These are phyloP conservation scores for Oryza punctata DNA, from an alignment of 176 grass and related monocot species.

Conservation along the genomic window DNA sequence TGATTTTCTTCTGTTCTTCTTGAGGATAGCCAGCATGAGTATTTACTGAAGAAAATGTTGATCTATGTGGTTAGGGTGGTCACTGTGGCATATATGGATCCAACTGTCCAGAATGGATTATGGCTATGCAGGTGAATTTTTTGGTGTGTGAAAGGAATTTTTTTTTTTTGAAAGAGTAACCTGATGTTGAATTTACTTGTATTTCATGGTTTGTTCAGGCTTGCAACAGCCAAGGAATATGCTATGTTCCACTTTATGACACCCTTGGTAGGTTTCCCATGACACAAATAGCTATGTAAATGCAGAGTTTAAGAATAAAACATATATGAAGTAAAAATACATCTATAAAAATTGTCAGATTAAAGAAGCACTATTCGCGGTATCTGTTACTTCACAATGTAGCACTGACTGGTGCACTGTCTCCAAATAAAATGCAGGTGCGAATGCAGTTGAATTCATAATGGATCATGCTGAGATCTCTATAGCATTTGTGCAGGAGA, in stretches of 20 bases:
- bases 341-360: not conserved
- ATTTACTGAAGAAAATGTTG: constrained; percentile 9
- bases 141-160: not conserved
- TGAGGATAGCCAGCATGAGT: not conserved
- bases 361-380: no score
- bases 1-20: not conserved
- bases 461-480: constrained; percentile 89
- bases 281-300: not conserved
- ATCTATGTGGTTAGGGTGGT: constrained; percentile 56
- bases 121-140: constrained; percentile 77
- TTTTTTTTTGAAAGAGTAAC: not conserved
- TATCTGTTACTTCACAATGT: not conserved
- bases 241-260: constrained; percentile 91
- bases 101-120: constrained; percentile 97
- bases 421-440: constrained; percentile 48
- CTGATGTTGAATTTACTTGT: not conserved
- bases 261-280: constrained; percentile 67
- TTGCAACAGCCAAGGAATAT: constrained; percentile 86
- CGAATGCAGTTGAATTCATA: constrained; percentile 96
- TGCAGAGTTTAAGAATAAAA: not conserved
- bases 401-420: not conserved
- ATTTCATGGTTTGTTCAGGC: constrained; percentile 54
- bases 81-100: constrained; percentile 95
- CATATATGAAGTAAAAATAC: not conserved
- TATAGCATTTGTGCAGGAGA: constrained; percentile 88